phyloP scores from a whole-genome alignment of 371 early-diverging fungal genomes.

The Actinomortierella ambigua region DNA sequence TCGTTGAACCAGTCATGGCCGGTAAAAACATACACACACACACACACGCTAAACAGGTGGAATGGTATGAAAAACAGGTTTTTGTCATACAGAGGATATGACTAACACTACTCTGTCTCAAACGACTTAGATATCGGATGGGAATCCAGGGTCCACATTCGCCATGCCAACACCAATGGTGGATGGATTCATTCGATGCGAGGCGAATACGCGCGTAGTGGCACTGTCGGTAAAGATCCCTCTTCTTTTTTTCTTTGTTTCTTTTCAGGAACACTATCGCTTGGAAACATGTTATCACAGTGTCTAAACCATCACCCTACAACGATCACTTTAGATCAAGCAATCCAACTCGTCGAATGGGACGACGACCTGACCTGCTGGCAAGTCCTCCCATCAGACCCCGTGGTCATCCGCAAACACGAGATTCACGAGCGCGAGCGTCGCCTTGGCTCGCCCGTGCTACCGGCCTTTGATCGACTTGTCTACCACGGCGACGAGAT shows the following conservation, averaged over 20 bases:
- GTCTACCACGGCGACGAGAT: constrained; percentile 33
- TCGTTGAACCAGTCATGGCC: constrained; percentile 29
- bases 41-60: too few species aligned
- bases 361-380: constrained; percentile 40
- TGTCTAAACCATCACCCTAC: too few species aligned
- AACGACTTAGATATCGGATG: constrained; percentile 73
- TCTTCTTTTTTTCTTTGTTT: neutral
- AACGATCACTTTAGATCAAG: constrained; percentile 26
- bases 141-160: constrained; percentile 76
- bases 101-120: too few species aligned
- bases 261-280: too few species aligned
- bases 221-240: constrained; percentile 8
- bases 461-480: constrained; percentile 20
- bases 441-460: constrained; percentile 6
- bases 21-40: constrained; percentile 5
- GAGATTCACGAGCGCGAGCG: constrained; percentile 12
- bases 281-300: too few species aligned
- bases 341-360: constrained; percentile 39
- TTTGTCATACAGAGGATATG: too few species aligned
- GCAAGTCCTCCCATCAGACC: constrained; percentile 35
- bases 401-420: constrained; percentile 6
- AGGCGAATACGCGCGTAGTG: constrained; percentile 22
- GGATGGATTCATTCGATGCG: constrained; percentile 85
- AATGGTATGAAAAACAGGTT: too few species aligned
- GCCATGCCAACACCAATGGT: constrained; percentile 72